Evolutionary conservation across 371 early-diverging fungal species (phyloP).

Genomic region (Haplosporangium sp.): DNA sequence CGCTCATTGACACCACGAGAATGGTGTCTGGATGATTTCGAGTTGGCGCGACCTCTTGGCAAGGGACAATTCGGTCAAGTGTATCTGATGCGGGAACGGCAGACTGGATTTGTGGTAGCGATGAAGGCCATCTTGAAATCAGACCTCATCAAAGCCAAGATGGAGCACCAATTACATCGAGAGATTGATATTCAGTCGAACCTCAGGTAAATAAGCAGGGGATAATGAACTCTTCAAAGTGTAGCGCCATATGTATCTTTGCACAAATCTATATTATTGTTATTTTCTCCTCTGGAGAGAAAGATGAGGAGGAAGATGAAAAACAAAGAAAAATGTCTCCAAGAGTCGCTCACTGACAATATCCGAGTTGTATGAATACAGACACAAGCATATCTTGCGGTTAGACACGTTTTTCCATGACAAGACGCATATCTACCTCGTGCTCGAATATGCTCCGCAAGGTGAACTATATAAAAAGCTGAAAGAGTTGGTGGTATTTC

Average conservation of each 20-base stretch:
- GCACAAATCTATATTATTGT: not conserved
- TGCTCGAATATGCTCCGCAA: conserved; percentile 96
- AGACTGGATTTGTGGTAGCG: conserved; percentile 87
- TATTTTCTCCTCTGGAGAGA: not conserved
- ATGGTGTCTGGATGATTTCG: conserved; percentile 96
- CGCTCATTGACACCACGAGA: conserved; percentile 18
- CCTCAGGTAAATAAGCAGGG: conserved; percentile 75
- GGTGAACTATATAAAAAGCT: conserved; percentile 95
- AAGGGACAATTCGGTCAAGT: conserved; percentile 99
- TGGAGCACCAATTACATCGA: conserved; percentile 90
- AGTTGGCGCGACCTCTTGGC: conserved; percentile 94
- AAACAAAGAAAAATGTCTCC: too few relatives aligned
- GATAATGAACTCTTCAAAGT: too few relatives aligned
- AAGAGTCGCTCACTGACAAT: too few relatives aligned
- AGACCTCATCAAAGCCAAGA: conserved; percentile 79
- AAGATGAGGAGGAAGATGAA: too few relatives aligned
- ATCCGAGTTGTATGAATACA: too few relatives aligned
- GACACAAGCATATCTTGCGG: conserved; percentile 94
- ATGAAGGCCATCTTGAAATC: conserved; percentile 93
- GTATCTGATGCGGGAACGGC: conserved; percentile 93
- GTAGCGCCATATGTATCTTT: too few relatives aligned
- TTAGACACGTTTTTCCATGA: conserved; percentile 99
- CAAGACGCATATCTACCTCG: conserved; percentile 88
- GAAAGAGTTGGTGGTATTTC: conserved; percentile 71
- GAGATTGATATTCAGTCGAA: conserved; percentile 99